Percentiles rank a stretch among this genome's conserved stretches.
Conservation (phyloP, 345 rosid genomes). For the Aquilaria malaccensis region DNA sequence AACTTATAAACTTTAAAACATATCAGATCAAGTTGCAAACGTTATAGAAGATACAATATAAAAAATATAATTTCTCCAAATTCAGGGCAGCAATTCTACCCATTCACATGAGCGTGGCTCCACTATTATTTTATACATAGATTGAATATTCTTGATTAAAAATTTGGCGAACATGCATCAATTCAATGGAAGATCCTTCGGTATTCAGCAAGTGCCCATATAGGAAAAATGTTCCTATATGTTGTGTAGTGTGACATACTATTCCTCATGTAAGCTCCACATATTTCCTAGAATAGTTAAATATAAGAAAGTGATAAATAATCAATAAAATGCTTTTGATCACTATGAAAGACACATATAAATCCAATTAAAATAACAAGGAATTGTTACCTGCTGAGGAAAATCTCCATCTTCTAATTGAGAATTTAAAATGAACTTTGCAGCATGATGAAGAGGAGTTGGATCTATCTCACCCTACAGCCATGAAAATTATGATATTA, state of each 20-base stretch:
- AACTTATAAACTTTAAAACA: too few relatives aligned
- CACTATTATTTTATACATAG: too few relatives aligned
- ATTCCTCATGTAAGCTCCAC: slow-evolving; percentile 64
- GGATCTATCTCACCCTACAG: slow-evolving; percentile 46
- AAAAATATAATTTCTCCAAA: too few relatives aligned
- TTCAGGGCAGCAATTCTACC: too few relatives aligned
- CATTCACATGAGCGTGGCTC: too few relatives aligned
- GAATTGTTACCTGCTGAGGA: slow-evolving; percentile 49
- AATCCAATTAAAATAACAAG: too few relatives aligned
- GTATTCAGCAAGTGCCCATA: slow-evolving; percentile 68
- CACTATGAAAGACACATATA: neutral
- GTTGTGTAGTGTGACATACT: slow-evolving; percentile 66
- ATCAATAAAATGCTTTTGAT: neutral
- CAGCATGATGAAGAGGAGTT: slow-evolving; percentile 55
- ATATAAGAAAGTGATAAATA: neutral
- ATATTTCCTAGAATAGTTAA: slow-evolving; percentile 33
- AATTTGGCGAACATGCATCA: too few relatives aligned
- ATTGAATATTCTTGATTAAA: too few relatives aligned
- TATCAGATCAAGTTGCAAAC: too few relatives aligned
- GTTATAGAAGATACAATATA: too few relatives aligned
- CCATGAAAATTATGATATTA: too few relatives aligned
- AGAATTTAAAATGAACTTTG: slow-evolving; percentile 59
- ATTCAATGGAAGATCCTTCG: slow-evolving; percentile 22
- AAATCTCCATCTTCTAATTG: slow-evolving; percentile 58
- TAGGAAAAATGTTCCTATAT: slow-evolving; percentile 54